Evolutionary conservation across 2,329 filamentous ascomycete genomes (phyloP), one percentile per base, ranked within the genome.

Genomic region (Fusarium miscanthi): DNA sequence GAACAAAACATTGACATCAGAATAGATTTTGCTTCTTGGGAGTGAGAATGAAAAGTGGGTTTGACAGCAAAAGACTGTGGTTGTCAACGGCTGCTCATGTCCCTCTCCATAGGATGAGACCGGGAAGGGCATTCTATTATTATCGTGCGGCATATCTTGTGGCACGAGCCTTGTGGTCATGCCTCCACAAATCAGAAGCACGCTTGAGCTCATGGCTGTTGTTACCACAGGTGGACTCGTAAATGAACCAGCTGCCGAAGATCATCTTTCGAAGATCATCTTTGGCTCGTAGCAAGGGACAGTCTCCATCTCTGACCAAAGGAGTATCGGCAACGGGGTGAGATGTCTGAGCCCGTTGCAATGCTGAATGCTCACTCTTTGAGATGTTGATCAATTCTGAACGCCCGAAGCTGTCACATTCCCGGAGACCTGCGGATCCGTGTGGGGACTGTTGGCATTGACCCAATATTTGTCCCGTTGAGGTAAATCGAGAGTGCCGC

Each of bases 71-170:
- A 60, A 48, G 19, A 23, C 21, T 53, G 49, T 40, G 33, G 31
- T 69, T 57, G 59, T 52, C 54, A 64, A 46, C 49, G 38, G 30
- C 43, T 14, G 21, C 51, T 33, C 38, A 51, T 46, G 25, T 14
- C 21, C 42, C 48, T 49, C 60, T 67, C 54, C 23, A 31, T 51
- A 51, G 67, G 42, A 42, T 57, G 45, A 25, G 37, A 25, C 56
- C 49, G 27, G 54, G 53, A 67, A 61, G 30, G 61, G 59, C 21
- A 69, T 58, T 75, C 71, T 76, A 75, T 69, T 75, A 70, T 69
- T 76, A 71, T 66, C 74, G 42, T 57, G 59, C 51, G 45, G 63
- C 59, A 66, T 75, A 66, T 63, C 73, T 59, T 48, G 51, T 48
- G 51, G 60, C 63, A 65, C 49, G 14, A 57, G 51, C 63, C 63